Evolutionary conservation across 305 asterid species (phyloP).

Genomic region (Fraxinus velutina): DNA sequence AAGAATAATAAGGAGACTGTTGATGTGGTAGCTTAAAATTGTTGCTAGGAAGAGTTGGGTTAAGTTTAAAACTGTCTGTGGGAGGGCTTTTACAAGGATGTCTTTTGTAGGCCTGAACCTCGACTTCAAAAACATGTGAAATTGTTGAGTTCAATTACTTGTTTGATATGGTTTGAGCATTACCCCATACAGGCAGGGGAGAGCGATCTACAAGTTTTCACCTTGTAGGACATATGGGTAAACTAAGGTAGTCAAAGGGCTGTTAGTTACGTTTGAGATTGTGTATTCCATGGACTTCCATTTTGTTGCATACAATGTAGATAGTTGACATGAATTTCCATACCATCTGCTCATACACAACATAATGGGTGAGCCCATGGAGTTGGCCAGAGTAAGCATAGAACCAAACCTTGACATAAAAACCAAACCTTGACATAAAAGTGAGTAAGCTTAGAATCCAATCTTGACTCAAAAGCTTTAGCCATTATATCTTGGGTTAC

Average conservation of each 20-base stretch:
- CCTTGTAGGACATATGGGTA: neutral
- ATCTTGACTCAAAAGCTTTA: neutral
- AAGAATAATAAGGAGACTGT: neutral
- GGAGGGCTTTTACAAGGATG: neutral
- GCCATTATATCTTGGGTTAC: neutral
- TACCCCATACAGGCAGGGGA: neutral
- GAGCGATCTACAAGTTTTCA: neutral
- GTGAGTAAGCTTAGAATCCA: neutral
- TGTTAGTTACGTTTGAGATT: neutral
- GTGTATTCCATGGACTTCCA: neutral
- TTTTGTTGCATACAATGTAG: neutral
- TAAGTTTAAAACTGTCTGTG: neutral
- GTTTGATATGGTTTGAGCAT: neutral
- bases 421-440: neutral
- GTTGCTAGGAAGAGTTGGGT: neutral
- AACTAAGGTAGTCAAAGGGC: neutral
- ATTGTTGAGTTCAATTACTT: neutral
- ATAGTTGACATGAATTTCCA: neutral
- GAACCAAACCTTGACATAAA: neutral
- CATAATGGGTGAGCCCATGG: neutral
- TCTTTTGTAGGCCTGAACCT: neutral
- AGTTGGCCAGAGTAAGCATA: neutral
- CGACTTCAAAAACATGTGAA: neutral
- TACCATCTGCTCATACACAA: neutral
- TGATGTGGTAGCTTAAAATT: neutral